Evolutionary conservation across 208 protist genomes (phyloP).

Genomic region (Acanthamoeba sp.): DNA sequence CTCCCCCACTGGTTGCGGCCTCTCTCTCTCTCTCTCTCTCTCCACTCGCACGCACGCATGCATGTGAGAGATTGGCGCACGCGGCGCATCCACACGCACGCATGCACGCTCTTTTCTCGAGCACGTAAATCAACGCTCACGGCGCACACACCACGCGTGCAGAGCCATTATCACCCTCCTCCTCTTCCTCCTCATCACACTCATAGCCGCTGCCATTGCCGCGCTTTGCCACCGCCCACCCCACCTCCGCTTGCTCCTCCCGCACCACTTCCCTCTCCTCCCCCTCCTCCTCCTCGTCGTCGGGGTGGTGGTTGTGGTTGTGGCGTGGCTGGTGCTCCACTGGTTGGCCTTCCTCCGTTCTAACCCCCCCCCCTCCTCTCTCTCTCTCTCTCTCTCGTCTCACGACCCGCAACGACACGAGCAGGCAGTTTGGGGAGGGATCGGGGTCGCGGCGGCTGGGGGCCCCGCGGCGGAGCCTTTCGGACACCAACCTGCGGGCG

Average conservation of each 20-base stretch:
- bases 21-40: no score
- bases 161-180: neutral
- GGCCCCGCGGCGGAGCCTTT: conserved; percentile 2
- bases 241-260: neutral
- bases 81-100: no score
- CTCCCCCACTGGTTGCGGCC: no score
- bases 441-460: neutral
- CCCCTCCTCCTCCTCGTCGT: no score
- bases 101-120: no score
- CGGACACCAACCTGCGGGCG: conserved; percentile 43
- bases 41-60: no score
- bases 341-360: neutral
- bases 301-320: neutral
- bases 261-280: no score
- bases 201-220: neutral
- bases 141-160: no score
- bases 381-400: neutral
- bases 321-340: neutral
- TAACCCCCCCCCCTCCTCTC: neutral
- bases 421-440: neutral
- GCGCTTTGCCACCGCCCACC: neutral
- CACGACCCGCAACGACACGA: neutral
- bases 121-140: no score
- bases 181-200: neutral
- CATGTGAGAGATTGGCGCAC: no score